Evolutionary conservation across 768 basidiomycete species (phyloP).

Genomic region (Leccinum disarticulatum): DNA sequence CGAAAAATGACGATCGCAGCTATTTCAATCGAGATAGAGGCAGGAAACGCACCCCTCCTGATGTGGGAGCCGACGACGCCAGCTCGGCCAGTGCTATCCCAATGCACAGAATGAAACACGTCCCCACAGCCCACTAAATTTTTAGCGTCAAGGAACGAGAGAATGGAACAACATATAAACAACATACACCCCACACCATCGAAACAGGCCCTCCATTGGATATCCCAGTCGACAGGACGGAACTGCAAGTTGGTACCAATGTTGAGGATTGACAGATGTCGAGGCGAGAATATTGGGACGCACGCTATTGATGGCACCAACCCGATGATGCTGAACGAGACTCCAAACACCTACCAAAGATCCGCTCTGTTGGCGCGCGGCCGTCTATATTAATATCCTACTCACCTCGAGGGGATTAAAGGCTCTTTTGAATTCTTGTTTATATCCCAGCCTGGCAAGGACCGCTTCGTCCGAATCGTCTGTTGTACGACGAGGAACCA

Average conservation of each 20-base stretch:
- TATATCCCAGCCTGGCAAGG: constrained; percentile 32
- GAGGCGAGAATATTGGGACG: constrained; percentile 20
- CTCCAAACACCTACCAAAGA: constrained; percentile 56
- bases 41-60: constrained; percentile 31
- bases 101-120: constrained; percentile 36
- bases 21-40: neutral
- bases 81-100: constrained; percentile 40
- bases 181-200: constrained; percentile 44
- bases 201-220: constrained; percentile 48
- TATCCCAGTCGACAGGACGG: constrained; percentile 42
- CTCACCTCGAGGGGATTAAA: constrained; percentile 31
- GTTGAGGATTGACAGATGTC: neutral
- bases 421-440: constrained; percentile 35
- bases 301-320: constrained; percentile 62
- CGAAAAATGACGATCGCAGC: neutral
- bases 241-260: constrained; percentile 24
- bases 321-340: constrained; percentile 69
- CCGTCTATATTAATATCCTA: neutral
- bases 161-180: neutral
- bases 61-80: constrained; percentile 39
- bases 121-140: constrained; percentile 35
- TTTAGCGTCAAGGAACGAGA: neutral
- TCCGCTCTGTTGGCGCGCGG: neutral
- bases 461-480: constrained; percentile 27
- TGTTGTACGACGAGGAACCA: neutral